Evolutionary conservation across 805 yeast species (phyloP).

Genomic region (Metschnikowia picachoensis): DNA sequence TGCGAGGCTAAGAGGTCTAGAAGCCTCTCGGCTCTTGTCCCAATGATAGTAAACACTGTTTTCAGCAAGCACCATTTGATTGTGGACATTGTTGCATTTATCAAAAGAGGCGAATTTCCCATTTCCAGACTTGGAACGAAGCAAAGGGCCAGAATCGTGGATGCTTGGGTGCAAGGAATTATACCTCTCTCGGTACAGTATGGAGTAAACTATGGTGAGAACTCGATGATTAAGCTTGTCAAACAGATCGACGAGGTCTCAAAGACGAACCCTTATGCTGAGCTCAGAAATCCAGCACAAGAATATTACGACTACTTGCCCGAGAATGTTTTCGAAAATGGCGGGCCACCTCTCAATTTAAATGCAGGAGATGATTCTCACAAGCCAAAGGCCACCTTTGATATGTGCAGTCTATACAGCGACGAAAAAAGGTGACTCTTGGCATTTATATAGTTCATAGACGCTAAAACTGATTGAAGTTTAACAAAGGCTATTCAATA

Average conservation of each 20-base stretch:
- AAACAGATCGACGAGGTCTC: slow-evolving; percentile 49
- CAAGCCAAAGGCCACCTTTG: slow-evolving; percentile 12
- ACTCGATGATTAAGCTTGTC: slow-evolving; percentile 52
- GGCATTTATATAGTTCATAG: too few species aligned
- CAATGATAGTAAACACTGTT: slow-evolving; percentile 75
- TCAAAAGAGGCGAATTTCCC: slow-evolving; percentile 60
- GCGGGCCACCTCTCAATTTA: slow-evolving; percentile 29
- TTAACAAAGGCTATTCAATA: too few species aligned
- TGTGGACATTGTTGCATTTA: slow-evolving; percentile 80
- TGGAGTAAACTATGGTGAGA: slow-evolving; percentile 65
- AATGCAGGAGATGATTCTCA: slow-evolving; percentile 19
- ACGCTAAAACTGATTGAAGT: too few species aligned
- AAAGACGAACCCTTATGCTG: slow-evolving; percentile 36
- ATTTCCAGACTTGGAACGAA: slow-evolving; percentile 69
- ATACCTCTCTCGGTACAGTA: slow-evolving; percentile 39
- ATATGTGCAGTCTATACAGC: slow-evolving; percentile 11
- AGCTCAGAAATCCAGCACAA: slow-evolving; percentile 40
- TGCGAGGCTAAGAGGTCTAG: slow-evolving; percentile 56
- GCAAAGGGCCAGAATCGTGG: slow-evolving; percentile 69
- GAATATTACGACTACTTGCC: slow-evolving; percentile 33
- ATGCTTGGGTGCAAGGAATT: slow-evolving; percentile 47
- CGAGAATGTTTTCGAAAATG: slow-evolving; percentile 30
- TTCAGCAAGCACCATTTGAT: slow-evolving; percentile 78
- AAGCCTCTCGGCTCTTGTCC: slow-evolving; percentile 69
- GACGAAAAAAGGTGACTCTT: neutral